Percentiles rank a stretch among this genome's conserved stretches.
These are phyloP conservation scores for Paraphoma chrysanthemicola DNA, from an alignment of 2,329 filamentous ascomycete species.

Conservation along the genomic window DNA sequence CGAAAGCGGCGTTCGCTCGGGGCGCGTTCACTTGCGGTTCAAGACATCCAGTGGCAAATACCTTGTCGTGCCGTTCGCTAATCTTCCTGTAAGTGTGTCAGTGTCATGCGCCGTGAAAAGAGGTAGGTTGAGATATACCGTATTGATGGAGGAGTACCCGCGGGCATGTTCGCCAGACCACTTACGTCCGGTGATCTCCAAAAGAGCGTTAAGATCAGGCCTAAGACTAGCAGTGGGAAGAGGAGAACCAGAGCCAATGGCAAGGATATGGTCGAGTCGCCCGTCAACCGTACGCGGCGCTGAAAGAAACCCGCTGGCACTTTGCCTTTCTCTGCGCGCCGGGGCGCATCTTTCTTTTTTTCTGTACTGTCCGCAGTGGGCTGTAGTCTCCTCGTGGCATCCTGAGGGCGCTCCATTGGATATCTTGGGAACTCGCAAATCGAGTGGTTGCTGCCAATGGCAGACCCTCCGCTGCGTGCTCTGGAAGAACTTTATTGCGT, in stretches of 20 bases:
- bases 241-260: slow-evolving; percentile 90
- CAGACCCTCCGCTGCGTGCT: background rate
- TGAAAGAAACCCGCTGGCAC: slow-evolving; percentile 79
- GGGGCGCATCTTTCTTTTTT: slow-evolving; percentile 52
- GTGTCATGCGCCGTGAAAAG: background rate
- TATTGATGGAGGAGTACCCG: slow-evolving; percentile 86
- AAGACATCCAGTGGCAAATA: slow-evolving; percentile 90
- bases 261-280: slow-evolving; percentile 91
- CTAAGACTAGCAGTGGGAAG: slow-evolving; percentile 89
- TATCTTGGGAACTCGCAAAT: background rate
- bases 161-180: slow-evolving; percentile 83
- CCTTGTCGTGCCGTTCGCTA: slow-evolving; percentile 95
- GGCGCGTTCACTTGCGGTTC: slow-evolving; percentile 77
- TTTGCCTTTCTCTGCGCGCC: slow-evolving; percentile 50
- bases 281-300: slow-evolving; percentile 84
- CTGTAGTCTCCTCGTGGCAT: slow-evolving; percentile 55
- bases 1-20: slow-evolving; percentile 92
- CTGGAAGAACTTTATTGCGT: background rate
- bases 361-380: slow-evolving; percentile 51
- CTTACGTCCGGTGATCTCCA: slow-evolving; percentile 85
- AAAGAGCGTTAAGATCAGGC: slow-evolving; percentile 89
- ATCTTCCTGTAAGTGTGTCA: slow-evolving; percentile 73
- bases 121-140: slow-evolving; percentile 64
- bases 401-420: slow-evolving; percentile 9
- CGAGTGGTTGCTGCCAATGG: background rate